These are phyloP conservation scores for Russula foetens DNA, from an alignment of 768 basidiomycete genomes.

Conservation along the genomic window DNA sequence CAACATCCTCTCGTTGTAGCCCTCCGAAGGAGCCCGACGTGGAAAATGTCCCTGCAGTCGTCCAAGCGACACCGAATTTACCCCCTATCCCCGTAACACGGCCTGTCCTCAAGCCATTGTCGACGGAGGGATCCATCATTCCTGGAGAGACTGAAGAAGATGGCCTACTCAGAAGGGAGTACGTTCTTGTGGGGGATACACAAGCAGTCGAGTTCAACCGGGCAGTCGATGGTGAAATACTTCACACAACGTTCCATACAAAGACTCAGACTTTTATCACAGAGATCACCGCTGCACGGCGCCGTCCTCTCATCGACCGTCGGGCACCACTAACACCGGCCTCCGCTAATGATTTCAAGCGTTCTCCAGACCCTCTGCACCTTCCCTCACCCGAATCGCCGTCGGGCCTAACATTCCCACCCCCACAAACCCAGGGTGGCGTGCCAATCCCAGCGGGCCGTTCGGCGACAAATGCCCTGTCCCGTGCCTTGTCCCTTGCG, in stretches of 20 bases:
- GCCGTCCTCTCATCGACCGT: slow-evolving; percentile 52
- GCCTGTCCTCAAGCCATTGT: slow-evolving; percentile 25
- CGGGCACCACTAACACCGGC: slow-evolving; percentile 35
- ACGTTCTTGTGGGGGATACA: slow-evolving; percentile 88
- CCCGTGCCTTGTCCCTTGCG: slow-evolving; percentile 71
- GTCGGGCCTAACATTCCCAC: slow-evolving; percentile 48
- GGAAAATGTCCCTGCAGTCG: neutral
- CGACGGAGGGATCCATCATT: slow-evolving; percentile 58
- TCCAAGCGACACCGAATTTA: neutral
- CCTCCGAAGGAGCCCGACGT: neutral
- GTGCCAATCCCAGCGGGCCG: slow-evolving; percentile 58
- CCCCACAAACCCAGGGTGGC: slow-evolving; percentile 44
- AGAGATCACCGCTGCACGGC: slow-evolving; percentile 60
- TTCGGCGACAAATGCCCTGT: slow-evolving; percentile 63
- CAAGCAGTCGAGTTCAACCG: slow-evolving; percentile 88
- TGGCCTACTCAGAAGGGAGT: slow-evolving; percentile 73
- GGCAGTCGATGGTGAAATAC: slow-evolving; percentile 72
- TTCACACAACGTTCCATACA: neutral
- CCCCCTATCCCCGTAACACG: neutral
- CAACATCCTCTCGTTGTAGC: neutral
- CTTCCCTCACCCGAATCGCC: slow-evolving; percentile 27
- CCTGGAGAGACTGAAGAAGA: slow-evolving; percentile 84
- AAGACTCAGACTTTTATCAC: slow-evolving; percentile 16
- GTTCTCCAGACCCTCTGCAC: slow-evolving; percentile 25
- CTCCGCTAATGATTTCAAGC: slow-evolving; percentile 40